These are phyloP conservation scores for Meredithiella fracta DNA, from an alignment of 2,329 filamentous ascomycete genomes.

Conservation along the genomic window DNA sequence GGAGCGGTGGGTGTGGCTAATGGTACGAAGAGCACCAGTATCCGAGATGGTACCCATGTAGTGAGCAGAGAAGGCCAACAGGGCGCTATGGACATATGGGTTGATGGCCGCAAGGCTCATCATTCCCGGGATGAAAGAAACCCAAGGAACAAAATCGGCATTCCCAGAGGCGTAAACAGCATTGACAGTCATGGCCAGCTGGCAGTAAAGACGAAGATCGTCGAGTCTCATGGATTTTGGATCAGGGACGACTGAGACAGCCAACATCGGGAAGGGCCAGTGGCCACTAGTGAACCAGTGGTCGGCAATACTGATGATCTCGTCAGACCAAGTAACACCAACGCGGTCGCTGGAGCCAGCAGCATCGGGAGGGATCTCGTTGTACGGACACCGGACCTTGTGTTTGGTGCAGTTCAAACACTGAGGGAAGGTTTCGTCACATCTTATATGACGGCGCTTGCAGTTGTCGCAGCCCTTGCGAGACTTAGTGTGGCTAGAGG, in stretches of 20 bases:
- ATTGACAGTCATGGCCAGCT: slow-evolving; percentile 71
- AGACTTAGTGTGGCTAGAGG: slow-evolving; percentile 87
- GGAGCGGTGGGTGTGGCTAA: slow-evolving; percentile 78
- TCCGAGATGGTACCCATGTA: slow-evolving; percentile 82
- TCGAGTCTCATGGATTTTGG: slow-evolving; percentile 57
- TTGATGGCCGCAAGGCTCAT: slow-evolving; percentile 67
- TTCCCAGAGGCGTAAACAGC: slow-evolving; percentile 64
- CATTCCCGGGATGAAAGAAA: slow-evolving; percentile 65
- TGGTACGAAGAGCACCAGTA: slow-evolving; percentile 68
- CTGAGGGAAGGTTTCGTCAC: slow-evolving; percentile 94
- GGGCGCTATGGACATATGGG: slow-evolving; percentile 82
- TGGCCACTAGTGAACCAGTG: slow-evolving; percentile 61
- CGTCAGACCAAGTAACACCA: slow-evolving; percentile 69
- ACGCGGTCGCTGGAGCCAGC: slow-evolving; percentile 45
- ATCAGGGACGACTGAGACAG: slow-evolving; percentile 57
- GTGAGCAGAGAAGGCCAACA: slow-evolving; percentile 86
- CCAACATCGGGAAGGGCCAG: slow-evolving; percentile 71
- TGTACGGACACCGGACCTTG: slow-evolving; percentile 95
- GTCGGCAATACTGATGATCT: slow-evolving; percentile 66
- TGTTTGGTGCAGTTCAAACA: slow-evolving; percentile 99
- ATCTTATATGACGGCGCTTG: slow-evolving; percentile 93
- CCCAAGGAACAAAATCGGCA: slow-evolving; percentile 81
- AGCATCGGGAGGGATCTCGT: slow-evolving; percentile 57
- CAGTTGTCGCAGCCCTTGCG: slow-evolving; percentile 96
- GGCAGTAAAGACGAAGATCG: slow-evolving; percentile 77